Evolutionary conservation across 129 eudicot species (phyloP), one percentile per base, ranked within the genome.

Genomic region (Lonicera japonica): DNA sequence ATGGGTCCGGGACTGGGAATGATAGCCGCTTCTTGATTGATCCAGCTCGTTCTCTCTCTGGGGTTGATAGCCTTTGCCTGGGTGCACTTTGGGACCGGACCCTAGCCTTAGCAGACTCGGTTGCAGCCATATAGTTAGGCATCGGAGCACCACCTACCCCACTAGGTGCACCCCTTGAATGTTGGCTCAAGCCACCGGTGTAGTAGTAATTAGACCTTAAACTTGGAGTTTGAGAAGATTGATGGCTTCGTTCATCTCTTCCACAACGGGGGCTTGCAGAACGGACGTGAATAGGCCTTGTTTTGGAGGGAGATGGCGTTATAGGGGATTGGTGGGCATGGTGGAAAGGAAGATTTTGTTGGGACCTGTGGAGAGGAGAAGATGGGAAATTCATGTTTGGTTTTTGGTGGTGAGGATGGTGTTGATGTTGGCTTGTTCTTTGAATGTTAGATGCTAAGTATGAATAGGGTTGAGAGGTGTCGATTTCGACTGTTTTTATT

Each of bases 111-210:
- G 96, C 94, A 16, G 96, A 88, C 70, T 88, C 96, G 0, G 96
- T 88, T 68, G 94, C 89, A 64, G 87, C 89, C 96, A 88, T 88
- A 78, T 88, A 84, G 40, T 85, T 85, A 22, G 96, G 96, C 54
- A 77, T 59, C 38, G 84, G 11, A 19, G 77, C 69, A 17, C 65
- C 73, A 22, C 71, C 58, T 5, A 41, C 48, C 11, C 14, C 71
- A 9, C 77, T 63, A 4, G 76, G 65, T n/a, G 79, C 62, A 25
- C 63, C 75, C 45, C 75, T 76, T 63, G 70, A 34, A 48, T 64
- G 70, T 15, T 65, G 75, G 18, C 69, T 83, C 51, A 75, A 59
- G 38, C 25, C 63, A 16, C 77, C 72, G 54, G 53, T 71, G 70
- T 83, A 83, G 67, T 74, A 64, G 68, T 83, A 83, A 58, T 81